Conservation (phyloP, 192 early-diverging fungal species). For the Backusella circina region DNA sequence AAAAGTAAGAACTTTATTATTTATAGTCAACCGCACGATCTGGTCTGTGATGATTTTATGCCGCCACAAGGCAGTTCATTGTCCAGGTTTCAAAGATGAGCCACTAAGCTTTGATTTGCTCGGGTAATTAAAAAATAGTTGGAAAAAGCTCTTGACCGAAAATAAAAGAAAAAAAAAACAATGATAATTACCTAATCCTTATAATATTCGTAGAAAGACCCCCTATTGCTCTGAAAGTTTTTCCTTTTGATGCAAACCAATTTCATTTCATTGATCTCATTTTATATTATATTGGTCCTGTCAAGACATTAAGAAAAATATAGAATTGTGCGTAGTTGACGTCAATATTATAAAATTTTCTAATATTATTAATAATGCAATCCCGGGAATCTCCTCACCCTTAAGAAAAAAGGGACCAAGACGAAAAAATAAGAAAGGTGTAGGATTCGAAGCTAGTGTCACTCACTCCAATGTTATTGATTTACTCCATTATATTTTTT, state of each 20-base stretch:
- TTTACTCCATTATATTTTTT: background rate
- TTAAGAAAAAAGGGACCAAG: background rate
- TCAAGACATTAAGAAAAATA: background rate
- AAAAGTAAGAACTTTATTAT: background rate
- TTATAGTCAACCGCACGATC: conserved; percentile 1
- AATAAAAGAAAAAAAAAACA: background rate
- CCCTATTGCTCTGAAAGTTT: background rate
- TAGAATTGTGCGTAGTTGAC: background rate
- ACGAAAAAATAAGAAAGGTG: background rate
- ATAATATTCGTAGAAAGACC: too few relatives aligned
- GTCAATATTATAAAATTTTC: background rate
- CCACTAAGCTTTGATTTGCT: background rate
- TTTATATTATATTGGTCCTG: background rate
- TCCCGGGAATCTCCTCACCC: background rate
- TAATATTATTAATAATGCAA: background rate
- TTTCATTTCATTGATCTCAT: background rate
- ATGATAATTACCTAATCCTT: background rate
- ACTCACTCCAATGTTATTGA: background rate
- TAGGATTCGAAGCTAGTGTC: background rate
- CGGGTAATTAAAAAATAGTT: background rate
- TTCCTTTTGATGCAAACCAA: background rate
- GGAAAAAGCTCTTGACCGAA: background rate
- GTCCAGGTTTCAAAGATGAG: conserved; percentile 10
- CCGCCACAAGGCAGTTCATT: background rate
- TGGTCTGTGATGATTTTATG: background rate